Evolutionary conservation across 305 asterid species (phyloP), one percentile per base, ranked within the genome.

Genomic region (Stenogyne calaminthoides): DNA sequence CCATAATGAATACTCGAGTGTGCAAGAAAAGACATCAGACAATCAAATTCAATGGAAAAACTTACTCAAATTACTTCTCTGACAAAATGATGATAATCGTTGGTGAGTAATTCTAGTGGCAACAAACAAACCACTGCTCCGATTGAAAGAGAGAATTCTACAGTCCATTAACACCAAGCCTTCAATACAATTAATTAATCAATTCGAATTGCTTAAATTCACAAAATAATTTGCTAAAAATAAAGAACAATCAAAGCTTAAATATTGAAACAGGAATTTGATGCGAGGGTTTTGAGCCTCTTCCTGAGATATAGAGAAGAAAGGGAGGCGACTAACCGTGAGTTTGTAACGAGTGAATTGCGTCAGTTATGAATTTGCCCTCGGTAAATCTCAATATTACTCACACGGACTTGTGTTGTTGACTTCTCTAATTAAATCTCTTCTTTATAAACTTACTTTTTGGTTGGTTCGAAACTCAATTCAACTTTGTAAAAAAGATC

Each of bases 101-200:
- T 25, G 72, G 49, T 51, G 78, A 62, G 70, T 40, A 66, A 76
- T 62, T 14, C 70, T 73, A 34, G 76, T 57, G 70, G 84, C 68
- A 29, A 79, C 71, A 68, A 80, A 80, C 58, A 86, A 76, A 70
- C 81, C 80, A 72, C 79, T 42, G 81, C 79, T 76, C 83, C 81
- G 80, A 77, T 73, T 76, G 84, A 88, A 79, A 64, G 88, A 88
- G 47, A 84, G 71, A 74, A 82, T 71, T 78, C 89, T 85, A 82
- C 98, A 85, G 83, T 89, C 97, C 97, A 92, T 90, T 60, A 86
- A 79, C 76, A 80, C 70, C 70, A 72, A 69, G 58, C 82, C 87
- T 82, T 82, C 71, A 75, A 82, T 76, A 5, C 68, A 78, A 75
- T 34, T 76, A 55, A 73, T 54, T 25, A 19, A 60, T 67, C 57